Evolutionary conservation across 176 grass and related monocot genomes (phyloP).

Genomic region (Juncus inflexus): DNA sequence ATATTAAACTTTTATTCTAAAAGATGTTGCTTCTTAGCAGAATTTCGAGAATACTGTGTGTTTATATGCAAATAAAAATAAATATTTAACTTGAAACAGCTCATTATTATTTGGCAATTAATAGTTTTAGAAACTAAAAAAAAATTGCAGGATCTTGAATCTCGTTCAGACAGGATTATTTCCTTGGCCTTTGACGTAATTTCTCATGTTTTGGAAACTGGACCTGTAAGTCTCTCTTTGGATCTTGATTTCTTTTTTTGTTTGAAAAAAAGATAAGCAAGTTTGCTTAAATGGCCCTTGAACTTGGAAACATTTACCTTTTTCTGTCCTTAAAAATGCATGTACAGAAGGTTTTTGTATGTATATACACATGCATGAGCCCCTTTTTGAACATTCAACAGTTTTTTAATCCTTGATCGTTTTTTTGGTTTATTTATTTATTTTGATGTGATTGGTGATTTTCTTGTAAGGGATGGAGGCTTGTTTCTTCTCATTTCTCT

Average conservation of each 20-base stretch:
- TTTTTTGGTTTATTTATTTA: too few relatives aligned
- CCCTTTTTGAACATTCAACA: not conserved
- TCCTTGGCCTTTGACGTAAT: constrained; percentile 86
- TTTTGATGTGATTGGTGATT: not conserved
- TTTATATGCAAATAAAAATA: constrained; percentile 9
- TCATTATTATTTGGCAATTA: constrained; percentile 28
- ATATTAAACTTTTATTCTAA: too few relatives aligned
- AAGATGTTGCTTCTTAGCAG: too few relatives aligned
- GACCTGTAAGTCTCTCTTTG: constrained; percentile 60
- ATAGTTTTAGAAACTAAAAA: constrained; percentile 24
- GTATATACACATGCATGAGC: not conserved
- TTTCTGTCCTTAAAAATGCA: not conserved
- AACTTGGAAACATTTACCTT: too few relatives aligned
- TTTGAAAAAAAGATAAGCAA: too few relatives aligned
- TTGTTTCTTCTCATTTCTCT: constrained; percentile 91
- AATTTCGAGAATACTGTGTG: too few relatives aligned
- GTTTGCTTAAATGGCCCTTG: not conserved
- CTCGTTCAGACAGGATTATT: constrained; percentile 59
- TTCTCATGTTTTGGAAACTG: constrained; percentile 78
- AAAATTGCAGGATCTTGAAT: constrained; percentile 55
- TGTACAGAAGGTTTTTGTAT: not conserved
- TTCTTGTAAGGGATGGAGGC: constrained; percentile 67
- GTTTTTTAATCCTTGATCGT: too few relatives aligned
- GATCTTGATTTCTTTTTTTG: too few relatives aligned
- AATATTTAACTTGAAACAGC: constrained; percentile 1